Base-by-base conservation (phyloP, 148 eudicot genomes). In the Agrostemma githago region DNA sequence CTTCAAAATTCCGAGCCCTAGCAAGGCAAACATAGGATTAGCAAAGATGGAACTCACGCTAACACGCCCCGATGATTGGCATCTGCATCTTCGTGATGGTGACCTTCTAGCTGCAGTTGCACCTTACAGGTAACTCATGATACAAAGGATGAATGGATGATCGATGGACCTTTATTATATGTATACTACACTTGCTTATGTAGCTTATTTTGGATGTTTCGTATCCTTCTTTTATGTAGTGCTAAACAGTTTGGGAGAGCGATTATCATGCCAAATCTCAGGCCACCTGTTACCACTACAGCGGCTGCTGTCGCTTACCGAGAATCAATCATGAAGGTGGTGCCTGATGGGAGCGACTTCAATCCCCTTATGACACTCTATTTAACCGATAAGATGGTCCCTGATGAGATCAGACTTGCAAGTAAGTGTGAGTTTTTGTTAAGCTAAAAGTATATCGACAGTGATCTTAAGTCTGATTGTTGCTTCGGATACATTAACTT, bases 31-130 rank as follows among this genome's bases (percentile, higher is more conserved):
- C 63, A 51, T 78, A 15, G 76, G 42, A 75, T 76, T 81, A 57
- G 79, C 77, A 38, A 92, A 66, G 82, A 95, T 88, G 98, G 93
- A 88, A 76, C 85, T 95, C 72, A 82, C 90, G 34, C 75, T 95
- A 70, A 84, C 94, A 38, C 90, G 73, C 46, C 98, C 98, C 57
- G 98, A 95, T 90, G 98, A 95, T 82, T 95, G 98, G 98, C 98
- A 95, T 86, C 98, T 95, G 83, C 98, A 90, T 85, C 91, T 95
- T 46, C 96, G 98, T 41, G 97, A 95, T 74, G 97, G 93, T 37
- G 92, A 92, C 40, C 92, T 95, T 83, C 93, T 95, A 82, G 79
- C 87, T 71, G 88, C 90, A 64, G 96, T 95, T 79, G 86, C 86
- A 48, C 85, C 96, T 74, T 92, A 92, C 86, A 90, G 98, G 97